These are phyloP conservation scores for Sclerotinia glacialis DNA, from an alignment of 2,329 filamentous ascomycete genomes.

Conservation along the genomic window DNA sequence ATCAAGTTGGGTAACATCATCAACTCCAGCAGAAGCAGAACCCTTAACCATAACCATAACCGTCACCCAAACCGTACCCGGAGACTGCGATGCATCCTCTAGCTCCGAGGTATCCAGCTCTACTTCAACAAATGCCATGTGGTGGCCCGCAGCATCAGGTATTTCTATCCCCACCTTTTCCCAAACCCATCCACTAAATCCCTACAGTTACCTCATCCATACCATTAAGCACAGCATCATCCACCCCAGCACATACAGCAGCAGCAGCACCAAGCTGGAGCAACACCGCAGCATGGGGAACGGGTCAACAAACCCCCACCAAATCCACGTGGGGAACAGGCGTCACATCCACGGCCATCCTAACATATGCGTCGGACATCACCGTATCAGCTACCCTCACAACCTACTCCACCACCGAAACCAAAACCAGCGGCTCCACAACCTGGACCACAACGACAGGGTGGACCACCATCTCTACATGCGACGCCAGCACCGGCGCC, in stretches of 20 bases:
- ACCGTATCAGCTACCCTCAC: neutral
- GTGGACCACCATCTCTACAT: slow-evolving; percentile 6
- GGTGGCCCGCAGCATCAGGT: slow-evolving; percentile 9
- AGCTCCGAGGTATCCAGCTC: neutral
- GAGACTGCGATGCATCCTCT: slow-evolving; percentile 1
- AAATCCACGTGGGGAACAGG: slow-evolving; percentile 1
- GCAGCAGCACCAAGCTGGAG: neutral
- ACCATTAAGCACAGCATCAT: neutral
- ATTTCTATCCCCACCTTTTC: neutral
- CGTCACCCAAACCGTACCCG: slow-evolving; percentile 7
- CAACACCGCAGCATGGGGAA: neutral
- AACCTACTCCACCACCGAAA: neutral
- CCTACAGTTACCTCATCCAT: neutral
- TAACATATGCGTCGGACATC: neutral
- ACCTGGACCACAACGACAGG: slow-evolving; percentile 12
- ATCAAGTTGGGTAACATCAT: neutral
- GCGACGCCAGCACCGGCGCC: neutral
- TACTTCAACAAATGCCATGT: slow-evolving; percentile 4
- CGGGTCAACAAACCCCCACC: neutral
- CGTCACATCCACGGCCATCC: neutral
- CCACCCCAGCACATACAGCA: neutral
- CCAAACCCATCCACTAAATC: neutral
- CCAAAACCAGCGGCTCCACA: neutral
- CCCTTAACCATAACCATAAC: neutral
- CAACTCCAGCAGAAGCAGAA: neutral